phyloP scores from a whole-genome alignment of 345 rosid species.

The Erucastrum elatum region DNA sequence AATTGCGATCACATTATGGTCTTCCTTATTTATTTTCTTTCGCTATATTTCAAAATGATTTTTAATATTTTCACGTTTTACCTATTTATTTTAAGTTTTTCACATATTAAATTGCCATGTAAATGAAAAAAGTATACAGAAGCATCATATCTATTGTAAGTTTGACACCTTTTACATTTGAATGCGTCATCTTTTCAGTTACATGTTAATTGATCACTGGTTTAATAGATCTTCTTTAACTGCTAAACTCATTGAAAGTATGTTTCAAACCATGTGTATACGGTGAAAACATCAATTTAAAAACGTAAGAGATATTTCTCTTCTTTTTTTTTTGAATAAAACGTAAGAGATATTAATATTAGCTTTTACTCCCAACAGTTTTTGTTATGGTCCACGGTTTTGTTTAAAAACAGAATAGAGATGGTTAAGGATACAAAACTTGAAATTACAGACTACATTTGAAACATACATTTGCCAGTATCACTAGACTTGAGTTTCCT shows the following conservation, averaged over 20 bases:
- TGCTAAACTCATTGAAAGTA: neutral
- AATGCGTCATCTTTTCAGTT: neutral
- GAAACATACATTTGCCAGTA: neutral
- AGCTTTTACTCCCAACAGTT: neutral
- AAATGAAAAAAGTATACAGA: neutral
- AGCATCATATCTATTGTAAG: neutral
- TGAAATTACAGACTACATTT: neutral
- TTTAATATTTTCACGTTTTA: too few relatives aligned
- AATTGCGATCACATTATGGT: neutral
- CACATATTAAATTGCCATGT: neutral
- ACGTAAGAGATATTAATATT: neutral
- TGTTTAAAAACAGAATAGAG: neutral
- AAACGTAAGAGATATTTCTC: neutral
- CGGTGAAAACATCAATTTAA: neutral
- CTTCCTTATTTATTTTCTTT: too few relatives aligned
- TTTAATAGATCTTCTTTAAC: neutral
- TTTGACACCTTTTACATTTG: neutral
- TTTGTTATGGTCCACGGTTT: neutral
- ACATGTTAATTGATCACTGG: neutral
- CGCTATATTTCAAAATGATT: too few relatives aligned
- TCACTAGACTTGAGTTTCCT: slow-evolving; percentile 3
- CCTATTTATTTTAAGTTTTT: neutral
- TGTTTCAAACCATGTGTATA: neutral
- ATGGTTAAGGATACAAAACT: neutral
- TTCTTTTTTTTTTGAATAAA: too few relatives aligned